Evolutionary conservation across 148 eudicot genomes (phyloP).

Genomic region (Simmondsia chinensis): DNA sequence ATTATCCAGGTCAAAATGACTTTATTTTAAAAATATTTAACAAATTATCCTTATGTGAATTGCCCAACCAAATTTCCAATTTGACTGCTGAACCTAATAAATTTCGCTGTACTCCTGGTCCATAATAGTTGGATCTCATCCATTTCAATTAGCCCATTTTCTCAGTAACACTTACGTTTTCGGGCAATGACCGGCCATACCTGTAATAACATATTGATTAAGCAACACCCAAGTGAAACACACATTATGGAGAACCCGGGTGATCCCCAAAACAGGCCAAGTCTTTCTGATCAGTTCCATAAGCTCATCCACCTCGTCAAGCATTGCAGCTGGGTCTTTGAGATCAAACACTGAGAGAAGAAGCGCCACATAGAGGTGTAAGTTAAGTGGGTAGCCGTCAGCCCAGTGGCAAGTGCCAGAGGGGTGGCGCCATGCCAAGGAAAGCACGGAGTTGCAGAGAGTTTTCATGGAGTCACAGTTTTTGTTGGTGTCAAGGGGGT

Average conservation of each 20-base stretch:
- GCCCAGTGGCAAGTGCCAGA: constrained; percentile 78
- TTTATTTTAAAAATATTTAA: no score
- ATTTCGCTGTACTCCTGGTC: no score
- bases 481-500: constrained; percentile 56
- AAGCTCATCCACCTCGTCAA: constrained; percentile 87
- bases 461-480: constrained; percentile 62
- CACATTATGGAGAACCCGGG: constrained; percentile 47
- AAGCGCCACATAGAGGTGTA: constrained; percentile 54
- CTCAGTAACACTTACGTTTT: no score
- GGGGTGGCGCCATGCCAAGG: constrained; percentile 61
- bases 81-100: no score
- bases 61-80: no score
- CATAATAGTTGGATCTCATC: no score
- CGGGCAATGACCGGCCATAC: no score
- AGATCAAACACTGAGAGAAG: constrained; percentile 63
- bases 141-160: no score
- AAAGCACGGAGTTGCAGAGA: constrained; percentile 43
- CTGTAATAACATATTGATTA: constrained; percentile 54
- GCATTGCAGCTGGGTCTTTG: constrained; percentile 53
- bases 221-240: constrained; percentile 85
- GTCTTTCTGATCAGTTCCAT: constrained; percentile 87
- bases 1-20: no score
- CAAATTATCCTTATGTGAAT: no score
- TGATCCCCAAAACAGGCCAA: constrained; percentile 64
- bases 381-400: constrained; percentile 76